These are phyloP conservation scores for Castanea mollissima DNA, from an alignment of 306 rosid genomes.

Conservation along the genomic window DNA sequence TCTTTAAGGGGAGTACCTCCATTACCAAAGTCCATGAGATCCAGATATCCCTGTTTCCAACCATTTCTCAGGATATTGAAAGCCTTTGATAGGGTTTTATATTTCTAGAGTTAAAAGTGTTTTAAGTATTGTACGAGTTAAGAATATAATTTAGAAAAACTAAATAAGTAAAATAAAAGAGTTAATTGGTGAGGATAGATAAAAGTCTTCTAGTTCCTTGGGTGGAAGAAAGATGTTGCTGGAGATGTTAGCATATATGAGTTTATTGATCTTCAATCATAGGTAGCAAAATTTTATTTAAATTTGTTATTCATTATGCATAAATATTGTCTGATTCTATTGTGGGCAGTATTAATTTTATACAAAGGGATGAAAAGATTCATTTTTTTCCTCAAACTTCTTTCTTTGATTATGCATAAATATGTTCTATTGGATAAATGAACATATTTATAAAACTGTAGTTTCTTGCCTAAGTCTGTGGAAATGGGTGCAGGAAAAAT, in stretches of 20 bases:
- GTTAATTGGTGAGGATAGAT: not conserved
- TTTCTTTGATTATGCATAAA: not conserved
- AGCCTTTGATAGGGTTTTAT: not conserved
- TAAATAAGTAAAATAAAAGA: not conserved
- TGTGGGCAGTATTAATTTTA: not conserved
- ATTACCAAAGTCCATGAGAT: not conserved
- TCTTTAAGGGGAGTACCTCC: not conserved
- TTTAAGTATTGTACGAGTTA: not conserved
- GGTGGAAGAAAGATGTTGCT: not conserved
- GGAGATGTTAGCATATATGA: not conserved
- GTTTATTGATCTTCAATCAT: not conserved
- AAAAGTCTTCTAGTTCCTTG: not conserved
- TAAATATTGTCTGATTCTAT: not conserved
- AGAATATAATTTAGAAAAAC: not conserved
- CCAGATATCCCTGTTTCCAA: not conserved
- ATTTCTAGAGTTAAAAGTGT: not conserved
- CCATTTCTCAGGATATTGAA: not conserved
- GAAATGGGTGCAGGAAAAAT: conserved; percentile 67
- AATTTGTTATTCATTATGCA: not conserved
- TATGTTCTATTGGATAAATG: not conserved
- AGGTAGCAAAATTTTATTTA: not conserved
- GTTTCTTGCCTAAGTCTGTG: not conserved
- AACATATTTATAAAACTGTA: not conserved
- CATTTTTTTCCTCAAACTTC: not conserved
- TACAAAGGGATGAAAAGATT: not conserved